Base-by-base conservation (phyloP, 2,329 filamentous ascomycete species). In the Ophiostoma fasciatum region DNA sequence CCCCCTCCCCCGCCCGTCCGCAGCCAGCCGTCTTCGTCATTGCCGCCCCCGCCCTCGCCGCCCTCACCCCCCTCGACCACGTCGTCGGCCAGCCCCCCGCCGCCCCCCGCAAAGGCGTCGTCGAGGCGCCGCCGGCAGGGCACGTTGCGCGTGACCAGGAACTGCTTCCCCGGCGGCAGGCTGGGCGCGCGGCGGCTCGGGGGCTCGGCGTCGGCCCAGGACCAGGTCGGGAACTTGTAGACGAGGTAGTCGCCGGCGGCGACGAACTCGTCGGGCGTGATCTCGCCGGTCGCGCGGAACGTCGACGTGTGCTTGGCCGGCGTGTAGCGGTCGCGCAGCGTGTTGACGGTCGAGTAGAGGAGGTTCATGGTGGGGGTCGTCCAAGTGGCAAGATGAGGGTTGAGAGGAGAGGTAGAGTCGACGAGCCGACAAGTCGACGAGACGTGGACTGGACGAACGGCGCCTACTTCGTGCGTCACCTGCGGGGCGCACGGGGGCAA, bases 161-260 rank as follows among this genome's bases (percentile, higher is more conserved):
- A 98, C 68, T 98, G 90, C 63, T 96, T 98, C 35, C 81, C 83
- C 0, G 76, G 61, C 1, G 90, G 90, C 4, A 98, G 74, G 53
- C 93, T 82, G 45, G 66, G 64, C 37, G 82, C 82, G 44, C 85
- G 79, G 56, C 84, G 82, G 42, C 73, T 69, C 2, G 78, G 72
- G n/a, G 77, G 74, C 37, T 88, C 82, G 46, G 88, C 87, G 50
- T 90, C 83, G 46, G 81, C 77, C 90, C 90, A 98, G 33, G 83
- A 81, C 90, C 90, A 98, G 40, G 88, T 93, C 8, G 88, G 90
- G 61, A 98, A 98, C 65, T 94, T 96, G 75, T 92, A 94, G 52
- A 94, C 87, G 26, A 98, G 76, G 57, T 96, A 98, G 63, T 98
- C 90, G 49, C 90, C 90, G 4, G 90, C 90, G 4, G 82, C 79